These are phyloP conservation scores for Backusella westeae DNA, from an alignment of 192 early-diverging fungal species.

Conservation along the genomic window DNA sequence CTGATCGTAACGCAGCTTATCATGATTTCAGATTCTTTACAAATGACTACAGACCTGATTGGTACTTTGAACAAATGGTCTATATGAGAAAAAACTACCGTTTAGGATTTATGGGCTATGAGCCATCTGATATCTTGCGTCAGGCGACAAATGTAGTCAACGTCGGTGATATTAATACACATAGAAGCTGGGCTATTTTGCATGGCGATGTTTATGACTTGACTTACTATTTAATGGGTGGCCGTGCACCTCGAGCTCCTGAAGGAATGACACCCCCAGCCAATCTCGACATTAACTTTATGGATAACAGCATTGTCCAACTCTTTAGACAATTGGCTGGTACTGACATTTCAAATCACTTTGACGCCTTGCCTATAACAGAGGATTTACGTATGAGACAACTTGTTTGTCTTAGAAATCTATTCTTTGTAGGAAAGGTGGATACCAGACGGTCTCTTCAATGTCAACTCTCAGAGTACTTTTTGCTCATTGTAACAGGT, in stretches of 20 bases:
- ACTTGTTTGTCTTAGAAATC: slow-evolving; percentile 75
- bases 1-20: slow-evolving; percentile 54
- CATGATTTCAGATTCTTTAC: slow-evolving; percentile 76
- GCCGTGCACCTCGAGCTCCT: slow-evolving; percentile 44
- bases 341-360: slow-evolving; percentile 62
- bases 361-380: slow-evolving; percentile 56
- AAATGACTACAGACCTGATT: slow-evolving; percentile 65
- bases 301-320: slow-evolving; percentile 56
- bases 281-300: slow-evolving; percentile 55
- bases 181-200: slow-evolving; percentile 60
- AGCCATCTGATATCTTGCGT: slow-evolving; percentile 55
- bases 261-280: slow-evolving; percentile 39
- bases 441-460: slow-evolving; percentile 80
- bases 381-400: slow-evolving; percentile 44
- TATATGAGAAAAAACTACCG: slow-evolving; percentile 60
- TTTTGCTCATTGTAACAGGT: slow-evolving; percentile 75
- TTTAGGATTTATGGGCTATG: slow-evolving; percentile 68
- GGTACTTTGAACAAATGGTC: slow-evolving; percentile 66
- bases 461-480: slow-evolving; percentile 83
- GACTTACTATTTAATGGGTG: slow-evolving; percentile 63
- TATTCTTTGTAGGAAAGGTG: slow-evolving; percentile 87
- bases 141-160: slow-evolving; percentile 45
- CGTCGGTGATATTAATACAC: slow-evolving; percentile 40
- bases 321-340: slow-evolving; percentile 68
- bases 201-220: slow-evolving; percentile 75